phyloP scores from a whole-genome alignment of 2,329 filamentous ascomycete genomes.

The Talaromyces sp. region DNA sequence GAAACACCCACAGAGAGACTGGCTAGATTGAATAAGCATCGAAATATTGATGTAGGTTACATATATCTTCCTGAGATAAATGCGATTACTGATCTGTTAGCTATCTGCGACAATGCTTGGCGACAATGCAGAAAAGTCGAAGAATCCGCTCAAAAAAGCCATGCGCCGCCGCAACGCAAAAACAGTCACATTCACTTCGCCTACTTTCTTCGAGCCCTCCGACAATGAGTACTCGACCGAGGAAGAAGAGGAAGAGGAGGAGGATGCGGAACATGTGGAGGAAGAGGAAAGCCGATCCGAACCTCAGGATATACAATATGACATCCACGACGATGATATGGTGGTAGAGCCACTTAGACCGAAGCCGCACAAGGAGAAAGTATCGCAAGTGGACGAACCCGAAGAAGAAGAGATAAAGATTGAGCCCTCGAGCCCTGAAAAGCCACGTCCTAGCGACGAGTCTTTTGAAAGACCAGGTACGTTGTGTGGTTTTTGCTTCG shows the following conservation, averaged over 20 bases:
- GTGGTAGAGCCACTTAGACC: slow-evolving; percentile 44
- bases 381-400: slow-evolving; percentile 25
- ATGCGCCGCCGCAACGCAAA: slow-evolving; percentile 80
- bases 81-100: slow-evolving; percentile 33
- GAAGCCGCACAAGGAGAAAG: slow-evolving; percentile 39
- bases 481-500: neutral
- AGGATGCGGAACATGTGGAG: slow-evolving; percentile 47
- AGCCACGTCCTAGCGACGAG: slow-evolving; percentile 61
- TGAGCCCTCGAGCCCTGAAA: slow-evolving; percentile 35
- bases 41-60: slow-evolving; percentile 83
- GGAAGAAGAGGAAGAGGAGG: slow-evolving; percentile 53
- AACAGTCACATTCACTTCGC: slow-evolving; percentile 78
- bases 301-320: slow-evolving; percentile 29
- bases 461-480: slow-evolving; percentile 52
- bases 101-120: slow-evolving; percentile 68
- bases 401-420: slow-evolving; percentile 26
- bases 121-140: slow-evolving; percentile 72
- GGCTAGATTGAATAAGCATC: slow-evolving; percentile 91
- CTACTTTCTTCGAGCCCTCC: slow-evolving; percentile 83
- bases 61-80: slow-evolving; percentile 6
- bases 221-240: slow-evolving; percentile 81
- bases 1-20: slow-evolving; percentile 94
- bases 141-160: slow-evolving; percentile 76
- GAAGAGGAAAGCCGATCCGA: slow-evolving; percentile 38
- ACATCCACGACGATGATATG: slow-evolving; percentile 37